A percentile compares a stretch with the other conserved stretches of the same genome.
phyloP scores from a whole-genome alignment of 257 asterid genomes.

The Craterostigma plantagineum region DNA sequence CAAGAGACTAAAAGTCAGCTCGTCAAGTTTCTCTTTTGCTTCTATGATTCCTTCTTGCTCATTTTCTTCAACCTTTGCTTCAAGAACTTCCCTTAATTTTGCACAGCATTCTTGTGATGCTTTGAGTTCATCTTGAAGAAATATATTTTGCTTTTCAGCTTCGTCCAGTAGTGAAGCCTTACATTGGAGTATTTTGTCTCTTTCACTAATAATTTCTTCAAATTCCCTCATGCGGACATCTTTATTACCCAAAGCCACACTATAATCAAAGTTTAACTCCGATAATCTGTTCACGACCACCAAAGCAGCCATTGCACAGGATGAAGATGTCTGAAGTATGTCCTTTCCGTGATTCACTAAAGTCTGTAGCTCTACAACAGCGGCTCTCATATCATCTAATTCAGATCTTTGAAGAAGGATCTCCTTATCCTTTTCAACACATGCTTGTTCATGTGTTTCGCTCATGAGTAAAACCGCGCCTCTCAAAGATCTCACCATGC shows the following conservation, averaged over 20 bases:
- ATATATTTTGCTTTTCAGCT: constrained; percentile 26
- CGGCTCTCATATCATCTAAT: constrained; percentile 24
- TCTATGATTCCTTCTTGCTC: constrained; percentile 32
- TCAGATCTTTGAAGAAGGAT: constrained; percentile 30
- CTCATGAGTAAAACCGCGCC: constrained; percentile 80
- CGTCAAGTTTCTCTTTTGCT: constrained; percentile 42
- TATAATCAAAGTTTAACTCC: constrained; percentile 34
- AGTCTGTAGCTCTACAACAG: constrained; percentile 32
- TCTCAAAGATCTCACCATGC: constrained; percentile 87
- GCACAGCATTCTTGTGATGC: constrained; percentile 26
- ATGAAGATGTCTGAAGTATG: constrained; percentile 35
- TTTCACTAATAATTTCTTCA: constrained; percentile 19
- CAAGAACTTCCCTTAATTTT: constrained; percentile 21
- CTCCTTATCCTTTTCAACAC: constrained; percentile 55
- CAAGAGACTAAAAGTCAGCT: constrained; percentile 43
- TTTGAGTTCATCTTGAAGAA: constrained; percentile 30
- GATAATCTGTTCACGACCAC: constrained; percentile 54
- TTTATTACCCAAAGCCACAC: constrained; percentile 24
- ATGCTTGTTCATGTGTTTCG: constrained; percentile 71
- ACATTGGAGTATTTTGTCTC: constrained; percentile 20
- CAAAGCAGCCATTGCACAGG: constrained; percentile 71
- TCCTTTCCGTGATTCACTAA: constrained; percentile 31
- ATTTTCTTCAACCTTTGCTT: constrained; percentile 28
- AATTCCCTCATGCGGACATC: constrained; percentile 24
- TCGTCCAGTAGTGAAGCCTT: constrained; percentile 27